Conservation (phyloP, 345 rosid genomes). For the Populus alba region DNA sequence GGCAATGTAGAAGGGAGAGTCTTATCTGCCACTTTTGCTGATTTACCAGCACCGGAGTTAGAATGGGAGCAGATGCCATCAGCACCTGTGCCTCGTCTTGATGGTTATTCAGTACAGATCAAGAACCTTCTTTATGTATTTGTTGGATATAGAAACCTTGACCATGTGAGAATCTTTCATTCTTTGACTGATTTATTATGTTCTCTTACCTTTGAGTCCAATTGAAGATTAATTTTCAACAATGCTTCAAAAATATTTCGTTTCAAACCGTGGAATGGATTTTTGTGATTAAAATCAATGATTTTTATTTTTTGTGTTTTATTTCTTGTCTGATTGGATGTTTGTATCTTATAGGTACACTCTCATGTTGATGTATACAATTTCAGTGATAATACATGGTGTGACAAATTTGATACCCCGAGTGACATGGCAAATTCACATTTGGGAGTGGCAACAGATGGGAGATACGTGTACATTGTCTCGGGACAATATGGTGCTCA, state of each 20-base stretch:
- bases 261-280: too few species aligned
- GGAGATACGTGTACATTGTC: constrained; percentile 62
- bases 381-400: constrained; percentile 62
- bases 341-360: constrained; percentile 50
- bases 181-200: neutral
- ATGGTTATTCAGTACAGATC: constrained; percentile 71
- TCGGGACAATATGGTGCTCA: constrained; percentile 84
- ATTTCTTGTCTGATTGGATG: neutral
- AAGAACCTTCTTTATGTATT: constrained; percentile 64
- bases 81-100: constrained; percentile 88
- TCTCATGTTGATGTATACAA: constrained; percentile 80
- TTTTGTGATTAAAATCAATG: too few species aligned
- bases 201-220: neutral
- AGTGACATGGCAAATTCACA: constrained; percentile 86
- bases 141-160: constrained; percentile 62
- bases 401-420: constrained; percentile 54
- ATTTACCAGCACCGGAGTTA: constrained; percentile 67
- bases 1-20: constrained; percentile 21
- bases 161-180: constrained; percentile 43
- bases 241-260: too few species aligned
- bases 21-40: constrained; percentile 65
- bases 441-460: constrained; percentile 69
- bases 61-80: constrained; percentile 76
- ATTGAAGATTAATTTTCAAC: too few species aligned
- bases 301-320: neutral